Evolutionary conservation across 306 rosid species (phyloP).

Genomic region (Vicia faba): DNA sequence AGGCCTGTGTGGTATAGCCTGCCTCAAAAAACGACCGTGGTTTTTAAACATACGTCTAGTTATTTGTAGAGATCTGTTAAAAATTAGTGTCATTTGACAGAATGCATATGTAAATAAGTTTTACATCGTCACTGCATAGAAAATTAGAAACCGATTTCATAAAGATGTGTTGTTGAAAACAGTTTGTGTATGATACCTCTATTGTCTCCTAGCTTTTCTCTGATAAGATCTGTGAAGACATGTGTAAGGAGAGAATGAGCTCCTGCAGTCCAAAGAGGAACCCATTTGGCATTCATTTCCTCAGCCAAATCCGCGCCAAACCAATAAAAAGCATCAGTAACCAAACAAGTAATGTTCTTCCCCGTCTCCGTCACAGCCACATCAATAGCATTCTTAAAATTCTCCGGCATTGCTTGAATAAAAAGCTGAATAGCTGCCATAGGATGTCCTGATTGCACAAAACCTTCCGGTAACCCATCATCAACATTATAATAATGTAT

Average conservation of each 20-base stretch:
- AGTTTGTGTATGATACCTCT: constrained; percentile 10
- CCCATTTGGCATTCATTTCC: constrained; percentile 58
- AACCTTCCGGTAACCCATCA: constrained; percentile 63
- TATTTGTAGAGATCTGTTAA: no score
- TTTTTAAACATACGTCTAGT: no score
- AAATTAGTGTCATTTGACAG: no score
- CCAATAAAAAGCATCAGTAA: constrained; percentile 71
- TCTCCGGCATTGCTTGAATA: constrained; percentile 45
- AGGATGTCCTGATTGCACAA: constrained; percentile 32
- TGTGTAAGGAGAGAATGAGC: constrained; percentile 60
- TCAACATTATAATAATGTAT: constrained; percentile 44
- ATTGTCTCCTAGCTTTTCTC: constrained; percentile 28
- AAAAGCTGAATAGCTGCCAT: constrained; percentile 41
- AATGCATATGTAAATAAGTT: no score
- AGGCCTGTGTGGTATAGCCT: no score
- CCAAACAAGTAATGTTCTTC: constrained; percentile 50
- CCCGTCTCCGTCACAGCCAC: constrained; percentile 44
- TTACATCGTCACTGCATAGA: neutral
- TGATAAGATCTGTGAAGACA: constrained; percentile 41
- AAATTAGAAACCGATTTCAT: neutral
- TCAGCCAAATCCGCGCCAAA: constrained; percentile 60
- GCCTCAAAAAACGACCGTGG: no score
- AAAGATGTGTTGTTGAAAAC: neutral
- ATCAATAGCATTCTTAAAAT: constrained; percentile 40
- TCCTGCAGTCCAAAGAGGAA: constrained; percentile 81